Evolutionary conservation across 2,329 filamentous ascomycete species (phyloP).

Genomic region (Aspergillus spinulosporus): DNA sequence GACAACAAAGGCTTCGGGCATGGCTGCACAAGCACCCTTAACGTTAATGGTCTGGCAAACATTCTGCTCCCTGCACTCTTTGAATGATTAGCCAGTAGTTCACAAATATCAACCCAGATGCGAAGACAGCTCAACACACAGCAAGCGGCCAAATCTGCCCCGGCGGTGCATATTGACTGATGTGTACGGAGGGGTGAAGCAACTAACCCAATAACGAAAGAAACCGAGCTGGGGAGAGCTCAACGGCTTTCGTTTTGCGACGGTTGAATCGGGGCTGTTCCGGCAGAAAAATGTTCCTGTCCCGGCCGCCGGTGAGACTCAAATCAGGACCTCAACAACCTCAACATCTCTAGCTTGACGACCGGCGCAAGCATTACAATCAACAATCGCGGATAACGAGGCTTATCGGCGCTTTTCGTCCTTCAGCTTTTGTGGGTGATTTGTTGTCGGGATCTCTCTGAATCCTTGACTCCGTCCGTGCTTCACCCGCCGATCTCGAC

Average conservation of each 20-base stretch:
- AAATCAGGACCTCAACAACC: conserved; percentile 31
- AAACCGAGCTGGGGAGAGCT: conserved; percentile 2
- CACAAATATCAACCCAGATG: not conserved
- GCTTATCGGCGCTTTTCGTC: not conserved
- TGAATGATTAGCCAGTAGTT: conserved; percentile 4
- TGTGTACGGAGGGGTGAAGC: not conserved
- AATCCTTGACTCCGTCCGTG: conserved; percentile 3
- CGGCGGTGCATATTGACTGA: not conserved
- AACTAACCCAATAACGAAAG: conserved; percentile 1
- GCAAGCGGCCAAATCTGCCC: not conserved
- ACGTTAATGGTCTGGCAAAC: conserved; percentile 32
- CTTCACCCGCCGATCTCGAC: conserved; percentile 19
- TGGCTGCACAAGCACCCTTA: conserved; percentile 30
- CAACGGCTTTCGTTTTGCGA: conserved; percentile 10
- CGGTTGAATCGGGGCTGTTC: conserved; percentile 25
- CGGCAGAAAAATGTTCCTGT: conserved; percentile 46
- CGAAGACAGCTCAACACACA: not conserved
- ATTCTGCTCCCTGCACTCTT: conserved; percentile 22
- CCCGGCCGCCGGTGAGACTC: conserved; percentile 42
- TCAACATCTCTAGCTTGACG: conserved; percentile 32
- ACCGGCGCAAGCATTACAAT: conserved; percentile 6
- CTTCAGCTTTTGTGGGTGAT: conserved; percentile 8
- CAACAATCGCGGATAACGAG: conserved; percentile 5
- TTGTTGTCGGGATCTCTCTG: conserved; percentile 6
- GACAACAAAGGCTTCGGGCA: conserved; percentile 25